A percentile compares a stretch with the other conserved stretches of the same genome.
Conservation (phyloP, 1,139 yeast genomes). For the Debaryomyces coudertii region DNA sequence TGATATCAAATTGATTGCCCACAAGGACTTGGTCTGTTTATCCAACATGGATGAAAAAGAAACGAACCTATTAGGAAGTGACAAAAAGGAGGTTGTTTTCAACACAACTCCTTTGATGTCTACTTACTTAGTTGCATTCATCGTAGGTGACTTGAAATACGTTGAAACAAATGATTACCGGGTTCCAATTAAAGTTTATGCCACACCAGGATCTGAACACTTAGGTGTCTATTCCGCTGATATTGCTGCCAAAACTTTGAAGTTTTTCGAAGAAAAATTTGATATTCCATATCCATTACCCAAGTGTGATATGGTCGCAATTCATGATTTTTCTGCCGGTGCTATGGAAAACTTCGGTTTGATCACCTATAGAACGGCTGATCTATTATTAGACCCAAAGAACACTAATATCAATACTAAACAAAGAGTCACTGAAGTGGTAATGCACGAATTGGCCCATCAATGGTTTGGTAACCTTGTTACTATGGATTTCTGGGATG, state of each 20-base stretch:
- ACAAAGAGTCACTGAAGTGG: conserved; percentile 83
- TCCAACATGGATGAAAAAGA: conserved; percentile 77
- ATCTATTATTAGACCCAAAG: conserved; percentile 51
- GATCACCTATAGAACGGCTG: conserved; percentile 57
- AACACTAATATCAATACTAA: conserved; percentile 52
- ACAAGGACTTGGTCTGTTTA: conserved; percentile 62
- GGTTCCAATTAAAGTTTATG: conserved; percentile 60
- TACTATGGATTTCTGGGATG: conserved; percentile 97
- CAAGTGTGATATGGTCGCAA: conserved; percentile 59
- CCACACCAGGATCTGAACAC: conserved; percentile 55
- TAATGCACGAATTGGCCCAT: conserved; percentile 88
- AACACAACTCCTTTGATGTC: conserved; percentile 73
- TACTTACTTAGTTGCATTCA: conserved; percentile 78
- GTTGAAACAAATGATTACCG: conserved; percentile 67
- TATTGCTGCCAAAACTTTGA: conserved; percentile 55
- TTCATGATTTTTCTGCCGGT: conserved; percentile 60
- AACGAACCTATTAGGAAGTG: conserved; percentile 46
- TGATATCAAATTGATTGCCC: conserved; percentile 64
- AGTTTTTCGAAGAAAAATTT: conserved; percentile 53
- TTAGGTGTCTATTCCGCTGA: conserved; percentile 54
- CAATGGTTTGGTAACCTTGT: conserved; percentile 94
- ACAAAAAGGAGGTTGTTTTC: conserved; percentile 53
- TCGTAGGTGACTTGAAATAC: conserved; percentile 75
- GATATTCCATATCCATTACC: conserved; percentile 64
- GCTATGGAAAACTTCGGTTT: conserved; percentile 69